Base-by-base conservation (phyloP, 1,139 yeast genomes). In the Scheffersomyces segobiensis region DNA sequence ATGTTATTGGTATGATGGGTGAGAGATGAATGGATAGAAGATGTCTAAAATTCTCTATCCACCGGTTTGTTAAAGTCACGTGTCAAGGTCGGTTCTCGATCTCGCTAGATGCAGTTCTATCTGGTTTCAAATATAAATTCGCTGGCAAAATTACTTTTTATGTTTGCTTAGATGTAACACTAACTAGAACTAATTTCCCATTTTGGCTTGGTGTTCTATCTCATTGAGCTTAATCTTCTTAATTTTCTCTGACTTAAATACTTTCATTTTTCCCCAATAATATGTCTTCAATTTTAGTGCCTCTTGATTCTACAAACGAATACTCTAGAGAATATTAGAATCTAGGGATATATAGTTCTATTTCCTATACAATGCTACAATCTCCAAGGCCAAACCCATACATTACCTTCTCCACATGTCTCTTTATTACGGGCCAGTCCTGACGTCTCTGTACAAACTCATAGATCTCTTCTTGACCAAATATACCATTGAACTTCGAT, bases 381-480 rank as follows among this genome's bases (percentile, higher is more conserved):
- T 88, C 91, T 59, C 77, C 86, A 46, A 89, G 74, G 18, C 95
- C 92, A 58, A 93, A 81, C 0, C 99, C 99, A 68, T 93, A 95
- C 88, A 95, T 91, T n/a, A 91, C 95, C 70, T 89, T 91, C 71
- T 95, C 98, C 5, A 95, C 98, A 59, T 90, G 92, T 61, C 81
- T 80, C 64, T 85, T 87, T 50, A 95, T 91, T 52, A 78, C 69
- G 0, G 83, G 74, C 99, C 99, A 95, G 69, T 95, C 99, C 53
- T 87, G 84, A 58, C 99, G 79, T 61, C 97, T 79, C 66, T 91
- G 95, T 3, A 93, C 97, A 76, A 93, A 91, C 68, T 93, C 97
- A 67, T 91, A 90, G 32, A 95, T 89, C 66, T 95, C 99, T 66
- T 95, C 99, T 55, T 96, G 97, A 50, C 88, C 86, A 70, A 95